Base-by-base conservation (phyloP, 345 rosid genomes). In the Gossypioides kirkii region DNA sequence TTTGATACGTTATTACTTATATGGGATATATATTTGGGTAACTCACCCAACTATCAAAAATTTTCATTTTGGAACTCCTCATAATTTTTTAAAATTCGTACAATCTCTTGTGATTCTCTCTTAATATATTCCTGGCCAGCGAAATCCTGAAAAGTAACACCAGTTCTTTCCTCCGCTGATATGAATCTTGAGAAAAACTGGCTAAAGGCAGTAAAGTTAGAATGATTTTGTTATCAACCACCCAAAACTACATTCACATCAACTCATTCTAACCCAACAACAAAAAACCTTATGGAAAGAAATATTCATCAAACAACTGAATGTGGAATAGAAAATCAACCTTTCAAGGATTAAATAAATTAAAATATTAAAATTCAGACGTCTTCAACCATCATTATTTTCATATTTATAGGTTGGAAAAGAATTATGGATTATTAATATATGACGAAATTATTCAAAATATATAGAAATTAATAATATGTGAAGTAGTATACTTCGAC, bases 101-200 rank as follows among this genome's bases (percentile, higher is more conserved):
- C 98, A 84, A 94, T 87, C 84, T 94, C 97, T 77, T 89, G 96
- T 59, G 90, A 76, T 81, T 94, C 97, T 76, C 85, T 86, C 79
- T 90, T 94, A 74, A 94, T 90, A 82, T 91, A 94, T 77, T 94
- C 98, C 74, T 94, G 97, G 69, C 98, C 98, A 78, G 97, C 98
- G 82, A 94, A 94, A 86, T 94, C 97, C 80, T 91, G 90, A 80
- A 94, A 94, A 61, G 97, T 89, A 69, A 92, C 89, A 73, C 97
- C 97, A 67, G 98, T 94, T 79, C 82, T 88, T 80, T 92, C 98
- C 81, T 94, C 97, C 12, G 97, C 97, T 63, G 97, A 94, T 73
- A 94, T 94, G 73, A 92, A 91, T 69, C 92, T 90, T 75, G 97
- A 92, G 36, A 32, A 32, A 32, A 32, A 86, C 97, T 94, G 83